These are phyloP conservation scores for Cercospora janseana DNA, from an alignment of 2,329 filamentous ascomycete genomes.

Conservation along the genomic window DNA sequence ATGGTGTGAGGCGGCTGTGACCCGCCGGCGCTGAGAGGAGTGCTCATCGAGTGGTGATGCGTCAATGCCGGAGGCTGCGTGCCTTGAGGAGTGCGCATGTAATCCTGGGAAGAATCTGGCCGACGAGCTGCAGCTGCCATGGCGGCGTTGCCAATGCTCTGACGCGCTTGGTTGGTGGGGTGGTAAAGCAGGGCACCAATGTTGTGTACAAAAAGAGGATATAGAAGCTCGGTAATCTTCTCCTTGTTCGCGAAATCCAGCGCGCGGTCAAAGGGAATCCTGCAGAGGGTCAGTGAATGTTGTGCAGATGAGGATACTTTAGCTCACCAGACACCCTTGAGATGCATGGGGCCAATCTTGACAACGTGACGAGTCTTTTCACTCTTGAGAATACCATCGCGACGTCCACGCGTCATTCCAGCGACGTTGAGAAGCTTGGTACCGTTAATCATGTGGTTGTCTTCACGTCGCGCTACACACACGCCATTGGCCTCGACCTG, in stretches of 20 bases:
- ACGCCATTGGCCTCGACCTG: slow-evolving; percentile 96
- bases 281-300: slow-evolving; percentile 41
- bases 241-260: slow-evolving; percentile 99
- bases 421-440: slow-evolving; percentile 96
- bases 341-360: slow-evolving; percentile 98
- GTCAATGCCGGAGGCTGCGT: slow-evolving; percentile 67
- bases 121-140: slow-evolving; percentile 87
- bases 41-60: slow-evolving; percentile 67
- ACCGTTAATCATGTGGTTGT: slow-evolving; percentile 99
- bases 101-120: slow-evolving; percentile 46
- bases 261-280: slow-evolving; percentile 98
- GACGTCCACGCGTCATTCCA: slow-evolving; percentile 92
- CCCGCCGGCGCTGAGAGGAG: slow-evolving; percentile 56
- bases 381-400: slow-evolving; percentile 95
- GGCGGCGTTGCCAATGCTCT: slow-evolving; percentile 55
- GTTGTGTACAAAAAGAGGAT: slow-evolving; percentile 96
- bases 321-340: slow-evolving; percentile 92
- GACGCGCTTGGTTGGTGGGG: slow-evolving; percentile 77
- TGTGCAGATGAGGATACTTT: background rate
- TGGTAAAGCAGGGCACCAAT: slow-evolving; percentile 93
- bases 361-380: slow-evolving; percentile 96
- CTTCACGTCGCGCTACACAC: slow-evolving; percentile 90
- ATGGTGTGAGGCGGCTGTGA: slow-evolving; percentile 68
- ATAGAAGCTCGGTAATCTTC: slow-evolving; percentile 93
- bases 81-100: slow-evolving; percentile 60